A percentile compares a stretch with the other conserved stretches of the same genome.
Conservation (phyloP, 2,329 filamentous ascomycete genomes). For the Aspergillus calidoustus region DNA sequence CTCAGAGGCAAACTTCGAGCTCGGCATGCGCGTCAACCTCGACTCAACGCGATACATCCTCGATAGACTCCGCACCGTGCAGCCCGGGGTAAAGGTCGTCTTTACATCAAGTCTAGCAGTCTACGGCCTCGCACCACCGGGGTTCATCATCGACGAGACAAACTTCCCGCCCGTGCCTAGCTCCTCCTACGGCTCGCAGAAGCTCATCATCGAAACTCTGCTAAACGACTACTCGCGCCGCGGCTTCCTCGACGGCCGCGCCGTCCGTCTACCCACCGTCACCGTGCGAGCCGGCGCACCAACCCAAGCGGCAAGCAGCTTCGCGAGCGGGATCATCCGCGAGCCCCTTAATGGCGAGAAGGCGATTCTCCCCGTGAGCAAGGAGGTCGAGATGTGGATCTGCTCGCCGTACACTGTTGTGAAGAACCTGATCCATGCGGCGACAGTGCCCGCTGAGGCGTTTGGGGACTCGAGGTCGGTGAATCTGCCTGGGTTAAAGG, state of each 20-base stretch:
- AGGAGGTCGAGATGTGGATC: constrained; percentile 61
- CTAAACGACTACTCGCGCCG: constrained; percentile 58
- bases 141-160: constrained; percentile 48
- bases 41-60: constrained; percentile 54
- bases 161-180: constrained; percentile 54
- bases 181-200: constrained; percentile 58
- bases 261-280: constrained; percentile 56
- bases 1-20: constrained; percentile 57
- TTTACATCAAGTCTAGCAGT: constrained; percentile 57
- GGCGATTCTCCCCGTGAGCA: constrained; percentile 56
- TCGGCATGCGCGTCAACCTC: constrained; percentile 58
- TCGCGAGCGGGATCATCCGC: constrained; percentile 58
- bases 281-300: constrained; percentile 57
- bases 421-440: constrained; percentile 58
- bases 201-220: constrained; percentile 55
- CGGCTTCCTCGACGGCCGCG: constrained; percentile 53
- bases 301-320: constrained; percentile 56
- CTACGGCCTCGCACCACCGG: constrained; percentile 54
- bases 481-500: constrained; percentile 60
- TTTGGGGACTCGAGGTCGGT: constrained; percentile 59
- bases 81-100: constrained; percentile 53
- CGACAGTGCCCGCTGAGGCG: constrained; percentile 54
- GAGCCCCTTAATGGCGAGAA: constrained; percentile 58
- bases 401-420: constrained; percentile 60
- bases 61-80: constrained; percentile 51